phyloP scores from a whole-genome alignment of 2,329 filamentous ascomycete species.

The Aspergillus intermedius region DNA sequence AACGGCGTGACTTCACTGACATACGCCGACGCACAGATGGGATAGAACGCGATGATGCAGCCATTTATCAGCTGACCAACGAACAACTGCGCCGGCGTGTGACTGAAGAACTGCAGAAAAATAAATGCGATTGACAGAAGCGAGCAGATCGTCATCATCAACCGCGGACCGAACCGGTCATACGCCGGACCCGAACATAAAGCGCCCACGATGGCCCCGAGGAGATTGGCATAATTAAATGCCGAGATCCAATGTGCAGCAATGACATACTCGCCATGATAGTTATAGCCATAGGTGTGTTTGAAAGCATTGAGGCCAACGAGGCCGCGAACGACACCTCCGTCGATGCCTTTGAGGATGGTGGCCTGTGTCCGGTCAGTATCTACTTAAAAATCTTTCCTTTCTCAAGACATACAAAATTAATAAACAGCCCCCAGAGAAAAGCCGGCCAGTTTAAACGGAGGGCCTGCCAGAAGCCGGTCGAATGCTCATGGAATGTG shows the following conservation, averaged over 20 bases:
- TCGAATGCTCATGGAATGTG: slow-evolving; percentile 17
- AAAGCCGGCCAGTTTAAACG: slow-evolving; percentile 20
- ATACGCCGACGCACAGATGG: slow-evolving; percentile 45
- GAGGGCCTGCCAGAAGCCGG: slow-evolving; percentile 18
- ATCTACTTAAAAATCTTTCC: background rate
- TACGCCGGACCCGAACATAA: slow-evolving; percentile 18
- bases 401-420: slow-evolving; percentile 10
- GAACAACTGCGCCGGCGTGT: slow-evolving; percentile 50
- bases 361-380: slow-evolving; percentile 9
- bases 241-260: slow-evolving; percentile 21
- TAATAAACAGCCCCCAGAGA: slow-evolving; percentile 22
- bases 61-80: slow-evolving; percentile 57
- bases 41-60: slow-evolving; percentile 56
- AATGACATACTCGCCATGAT: slow-evolving; percentile 18
- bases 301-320: slow-evolving; percentile 23
- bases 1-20: slow-evolving; percentile 26
- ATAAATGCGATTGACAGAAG: slow-evolving; percentile 42
- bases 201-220: slow-evolving; percentile 21
- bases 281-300: slow-evolving; percentile 21
- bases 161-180: slow-evolving; percentile 22
- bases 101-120: slow-evolving; percentile 59
- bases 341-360: slow-evolving; percentile 19
- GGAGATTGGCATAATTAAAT: slow-evolving; percentile 21
- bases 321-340: slow-evolving; percentile 18
- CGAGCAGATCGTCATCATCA: slow-evolving; percentile 20